phyloP scores from a whole-genome alignment of 176 grass and related monocot genomes.

The Ensete glaucum region DNA sequence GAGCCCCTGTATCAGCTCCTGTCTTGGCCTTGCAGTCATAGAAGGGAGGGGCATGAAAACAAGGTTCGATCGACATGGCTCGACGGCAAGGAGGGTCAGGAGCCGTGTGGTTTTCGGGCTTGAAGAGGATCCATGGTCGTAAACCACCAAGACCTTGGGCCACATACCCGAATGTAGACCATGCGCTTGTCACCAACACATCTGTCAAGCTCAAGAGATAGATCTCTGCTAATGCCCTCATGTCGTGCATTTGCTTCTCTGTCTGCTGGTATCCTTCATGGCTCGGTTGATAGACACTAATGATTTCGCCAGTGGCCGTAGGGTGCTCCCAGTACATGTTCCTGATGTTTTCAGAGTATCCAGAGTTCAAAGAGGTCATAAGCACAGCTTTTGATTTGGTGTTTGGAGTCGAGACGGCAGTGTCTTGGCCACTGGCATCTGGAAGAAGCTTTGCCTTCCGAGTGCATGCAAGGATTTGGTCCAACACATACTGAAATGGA shows the following conservation, averaged over 20 bases:
- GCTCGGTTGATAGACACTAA: constrained; percentile 84
- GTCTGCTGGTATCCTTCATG: constrained; percentile 72
- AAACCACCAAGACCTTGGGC: constrained; percentile 73
- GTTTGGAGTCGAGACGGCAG: constrained; percentile 19
- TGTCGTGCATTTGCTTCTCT: constrained; percentile 65
- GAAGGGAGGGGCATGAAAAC: constrained; percentile 78
- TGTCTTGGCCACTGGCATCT: constrained; percentile 21
- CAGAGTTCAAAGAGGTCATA: constrained; percentile 66
- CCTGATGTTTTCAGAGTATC: constrained; percentile 58
- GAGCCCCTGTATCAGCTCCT: constrained; percentile 51
- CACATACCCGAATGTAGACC: constrained; percentile 95
- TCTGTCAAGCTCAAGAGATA: constrained; percentile 83
- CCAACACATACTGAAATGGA: constrained; percentile 64
- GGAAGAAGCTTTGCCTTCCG: constrained; percentile 58
- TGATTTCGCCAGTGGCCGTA: constrained; percentile 41
- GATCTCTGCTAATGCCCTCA: constrained; percentile 89
- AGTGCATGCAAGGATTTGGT: constrained; percentile 72
- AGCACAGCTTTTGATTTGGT: constrained; percentile 51
- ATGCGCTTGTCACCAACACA: constrained; percentile 66
- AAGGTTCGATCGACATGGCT: constrained; percentile 82
- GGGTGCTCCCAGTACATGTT: constrained; percentile 94
- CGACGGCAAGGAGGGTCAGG: constrained; percentile 57
- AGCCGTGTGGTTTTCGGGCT: constrained; percentile 47
- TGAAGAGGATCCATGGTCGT: constrained; percentile 77
- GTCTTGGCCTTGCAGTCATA: constrained; percentile 67